Evolutionary conservation across 2,329 filamentous ascomycete species (phyloP).

Genomic region (Arthrobotrys conoides): DNA sequence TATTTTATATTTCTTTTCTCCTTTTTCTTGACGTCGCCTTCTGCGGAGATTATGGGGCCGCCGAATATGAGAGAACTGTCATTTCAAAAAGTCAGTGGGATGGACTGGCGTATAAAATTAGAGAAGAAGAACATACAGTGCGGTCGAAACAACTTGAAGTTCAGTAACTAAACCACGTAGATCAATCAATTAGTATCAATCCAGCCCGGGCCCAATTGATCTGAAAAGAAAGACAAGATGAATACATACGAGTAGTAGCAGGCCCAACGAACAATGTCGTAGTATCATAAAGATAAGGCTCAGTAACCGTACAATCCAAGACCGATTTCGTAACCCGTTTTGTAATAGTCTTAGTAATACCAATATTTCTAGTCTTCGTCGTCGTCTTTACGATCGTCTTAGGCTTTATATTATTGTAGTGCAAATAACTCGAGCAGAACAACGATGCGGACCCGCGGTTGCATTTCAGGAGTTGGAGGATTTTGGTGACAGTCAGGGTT

Average conservation of each 20-base stretch:
- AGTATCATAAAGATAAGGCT: conserved; percentile 50
- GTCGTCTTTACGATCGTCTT: conserved; percentile 33
- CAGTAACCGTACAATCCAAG: conserved; percentile 22
- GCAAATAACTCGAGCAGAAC: conserved; percentile 32
- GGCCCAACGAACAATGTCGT: conserved; percentile 42
- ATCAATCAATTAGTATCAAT: conserved; percentile 7
- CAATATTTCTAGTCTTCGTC: conserved; percentile 10
- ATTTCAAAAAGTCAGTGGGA: not conserved
- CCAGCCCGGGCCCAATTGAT: not conserved
- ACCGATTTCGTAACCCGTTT: conserved; percentile 14
- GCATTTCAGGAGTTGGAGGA: conserved; percentile 39
- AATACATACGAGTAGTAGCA: conserved; percentile 39
- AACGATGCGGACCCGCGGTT: conserved; percentile 9
- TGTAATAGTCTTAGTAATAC: conserved; percentile 7
- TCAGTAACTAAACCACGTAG: conserved; percentile 34
- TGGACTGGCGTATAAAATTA: too few species aligned
- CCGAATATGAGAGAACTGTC: conserved; percentile 40
- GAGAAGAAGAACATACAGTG: conserved; percentile 13
- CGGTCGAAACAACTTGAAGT: conserved; percentile 25
- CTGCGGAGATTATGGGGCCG: conserved; percentile 23
- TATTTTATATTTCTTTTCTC: conserved; percentile 36
- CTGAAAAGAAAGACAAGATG: not conserved
- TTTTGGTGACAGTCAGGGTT: conserved; percentile 23
- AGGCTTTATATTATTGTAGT: conserved; percentile 9
- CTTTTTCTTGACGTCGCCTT: conserved; percentile 24